Percentiles rank a stretch among this genome's conserved stretches.
Conservation (phyloP, 2,329 filamentous ascomycete species). For the Alternaria metachromatica region DNA sequence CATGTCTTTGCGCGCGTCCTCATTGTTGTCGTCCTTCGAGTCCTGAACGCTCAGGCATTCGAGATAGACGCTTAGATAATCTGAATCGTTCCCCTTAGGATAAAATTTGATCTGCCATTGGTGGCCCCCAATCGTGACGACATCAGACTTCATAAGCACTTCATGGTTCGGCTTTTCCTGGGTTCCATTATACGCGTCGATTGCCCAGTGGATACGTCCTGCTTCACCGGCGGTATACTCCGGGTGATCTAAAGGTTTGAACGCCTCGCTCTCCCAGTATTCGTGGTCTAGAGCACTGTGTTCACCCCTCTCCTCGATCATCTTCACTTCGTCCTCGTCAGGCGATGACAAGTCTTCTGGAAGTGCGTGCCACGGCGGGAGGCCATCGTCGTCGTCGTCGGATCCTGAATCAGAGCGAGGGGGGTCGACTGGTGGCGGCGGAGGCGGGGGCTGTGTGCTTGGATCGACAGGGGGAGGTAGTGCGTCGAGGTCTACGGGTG, state of each 20-base stretch:
- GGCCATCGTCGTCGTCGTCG: slow-evolving; percentile 46
- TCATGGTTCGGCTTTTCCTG: slow-evolving; percentile 65
- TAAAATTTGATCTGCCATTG: slow-evolving; percentile 73
- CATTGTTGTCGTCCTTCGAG: slow-evolving; percentile 14
- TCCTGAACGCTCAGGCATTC: slow-evolving; percentile 62
- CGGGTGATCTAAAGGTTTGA: slow-evolving; percentile 63
- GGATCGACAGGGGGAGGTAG: slow-evolving; percentile 23
- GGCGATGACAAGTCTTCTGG: slow-evolving; percentile 63
- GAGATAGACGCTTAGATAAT: slow-evolving; percentile 66
- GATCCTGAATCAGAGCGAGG: slow-evolving; percentile 42
- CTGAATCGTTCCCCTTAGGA: slow-evolving; percentile 65
- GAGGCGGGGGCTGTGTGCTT: slow-evolving; percentile 37
- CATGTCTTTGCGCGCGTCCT: slow-evolving; percentile 3
- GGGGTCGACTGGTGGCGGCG: slow-evolving; percentile 41
- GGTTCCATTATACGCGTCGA: slow-evolving; percentile 66
- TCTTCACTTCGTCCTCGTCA: slow-evolving; percentile 64
- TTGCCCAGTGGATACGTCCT: slow-evolving; percentile 65
- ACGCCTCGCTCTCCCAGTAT: slow-evolving; percentile 66
- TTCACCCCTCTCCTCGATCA: slow-evolving; percentile 59
- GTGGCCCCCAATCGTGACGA: slow-evolving; percentile 63
- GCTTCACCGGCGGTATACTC: slow-evolving; percentile 62
- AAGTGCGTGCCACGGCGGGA: slow-evolving; percentile 59
- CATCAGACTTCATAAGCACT: slow-evolving; percentile 64
- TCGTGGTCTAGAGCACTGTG: slow-evolving; percentile 64
- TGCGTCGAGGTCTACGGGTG: slow-evolving; percentile 26